Evolutionary conservation across 345 rosid species (phyloP), one percentile per base, ranked within the genome.

Genomic region (Gossypium rotundifolium): DNA sequence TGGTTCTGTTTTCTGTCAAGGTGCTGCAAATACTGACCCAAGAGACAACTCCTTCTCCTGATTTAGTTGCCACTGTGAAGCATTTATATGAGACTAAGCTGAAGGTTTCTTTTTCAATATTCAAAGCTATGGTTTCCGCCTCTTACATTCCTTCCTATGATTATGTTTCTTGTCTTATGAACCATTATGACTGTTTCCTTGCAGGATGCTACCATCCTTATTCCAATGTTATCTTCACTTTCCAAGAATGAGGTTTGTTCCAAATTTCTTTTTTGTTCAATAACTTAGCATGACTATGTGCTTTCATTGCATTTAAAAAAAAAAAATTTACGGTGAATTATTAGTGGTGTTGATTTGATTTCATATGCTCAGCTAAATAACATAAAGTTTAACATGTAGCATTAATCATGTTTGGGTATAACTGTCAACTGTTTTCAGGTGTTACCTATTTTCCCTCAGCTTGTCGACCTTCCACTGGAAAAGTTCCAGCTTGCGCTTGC

Each of bases 401-500:
- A 12, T 46, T 8, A 48, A 13, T 46, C 71, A 67, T 22, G 40
- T 46, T 65, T 46, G 55, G 45, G 20, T 62, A 16, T 62, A 62
- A 14, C 11, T 18, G 17, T 62, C 33, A 16, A 62, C 45, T 38
- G 0, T 62, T 62, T 18, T 62, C 44, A 62, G 66, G 66, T 62
- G 66, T 62, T 62, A 33, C 66, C 98, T 68, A 90, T 95, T 72
- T 95, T 95, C 60, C 97, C 99, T 61, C 91, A 87, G 60, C 93
- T 95, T 77, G 92, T 91, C 60, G 87, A 88, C 81, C 98, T 95
- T 74, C 97, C 96, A 14, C 79, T 86, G 48, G 98, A 95, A 25
- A 95, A 93, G 86, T 95, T 95, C 85, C 98, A 90, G 81, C 87
- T 85, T 84, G 99, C 98, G 9, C 91, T 95, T 78, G 99, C 97